Evolutionary conservation across 148 eudicot genomes (phyloP).

Genomic region (Pharnaceum exiguum): DNA sequence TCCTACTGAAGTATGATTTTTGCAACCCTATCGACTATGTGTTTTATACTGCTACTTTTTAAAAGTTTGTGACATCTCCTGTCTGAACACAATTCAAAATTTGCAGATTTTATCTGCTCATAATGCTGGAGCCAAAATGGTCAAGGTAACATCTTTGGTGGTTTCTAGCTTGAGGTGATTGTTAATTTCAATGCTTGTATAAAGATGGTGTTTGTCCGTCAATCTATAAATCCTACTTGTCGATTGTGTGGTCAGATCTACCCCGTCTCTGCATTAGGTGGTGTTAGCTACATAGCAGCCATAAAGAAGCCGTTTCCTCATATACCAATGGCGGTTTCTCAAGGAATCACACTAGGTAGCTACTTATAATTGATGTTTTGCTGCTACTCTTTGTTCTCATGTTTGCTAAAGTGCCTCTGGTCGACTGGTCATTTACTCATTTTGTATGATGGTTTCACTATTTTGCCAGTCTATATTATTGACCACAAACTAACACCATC

Average conservation of each 20-base stretch:
- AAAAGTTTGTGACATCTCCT: background rate
- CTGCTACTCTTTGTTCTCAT: background rate
- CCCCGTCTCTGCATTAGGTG: constrained; percentile 82
- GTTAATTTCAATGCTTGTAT: background rate
- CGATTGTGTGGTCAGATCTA: constrained; percentile 45
- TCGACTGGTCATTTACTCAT: no score
- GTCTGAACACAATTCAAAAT: background rate
- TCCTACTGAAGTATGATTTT: constrained; percentile 70
- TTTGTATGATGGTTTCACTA: no score
- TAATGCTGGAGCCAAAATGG: constrained; percentile 66
- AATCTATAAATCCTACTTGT: background rate
- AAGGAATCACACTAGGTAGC: constrained; percentile 73
- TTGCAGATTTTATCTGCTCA: constrained; percentile 65
- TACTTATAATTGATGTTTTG: background rate
- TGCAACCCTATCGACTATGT: background rate
- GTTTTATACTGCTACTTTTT: background rate
- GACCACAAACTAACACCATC: no score
- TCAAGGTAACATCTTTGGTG: constrained; percentile 45
- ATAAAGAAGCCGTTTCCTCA: constrained; percentile 72
- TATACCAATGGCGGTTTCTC: constrained; percentile 87
- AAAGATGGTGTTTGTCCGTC: background rate
- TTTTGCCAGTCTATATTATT: no score
- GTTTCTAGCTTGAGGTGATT: constrained; percentile 5
- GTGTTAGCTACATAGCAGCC: constrained; percentile 62
- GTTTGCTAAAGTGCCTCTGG: background rate